Evolutionary conservation across 169 alveolate species (phyloP), one percentile per base, ranked within the genome.

Genomic region (Babesia sp.): DNA sequence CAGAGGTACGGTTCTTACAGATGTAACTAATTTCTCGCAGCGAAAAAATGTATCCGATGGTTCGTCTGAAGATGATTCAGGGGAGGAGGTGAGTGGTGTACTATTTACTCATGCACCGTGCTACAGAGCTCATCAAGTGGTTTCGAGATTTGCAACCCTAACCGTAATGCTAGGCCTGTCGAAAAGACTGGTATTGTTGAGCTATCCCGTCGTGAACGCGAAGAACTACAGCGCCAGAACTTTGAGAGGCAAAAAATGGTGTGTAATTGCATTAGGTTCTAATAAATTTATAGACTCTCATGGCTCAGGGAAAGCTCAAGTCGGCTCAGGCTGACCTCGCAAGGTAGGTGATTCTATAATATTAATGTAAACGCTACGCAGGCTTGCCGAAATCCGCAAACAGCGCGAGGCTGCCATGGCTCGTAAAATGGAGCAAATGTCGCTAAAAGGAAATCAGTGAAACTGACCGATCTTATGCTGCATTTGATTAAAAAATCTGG

Each of bases 141-240:
- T 12, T 45, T 81, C 36, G 85, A 71, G 42, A 28, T 71, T 20
- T 61, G 46, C 67, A 81, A 81, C 67, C 89, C 85, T 24, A 81
- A 81, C 67, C 76, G 72, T 20, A 71, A 44, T 18, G 45, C 59
- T 6, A 50, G 70, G 22, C 44, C 70, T 3, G 36, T 81, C 0
- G 89, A 81, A 41, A 81, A 81, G 57, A 81, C 89, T 16, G 88
- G 88, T 22, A 33, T 80, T 5, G 81, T 73, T 12, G 89, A 81
- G 44, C 73, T 81, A 37, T 71, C 85, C 33, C 36, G 89, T 24
- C 44, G 89, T 1, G 89, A 81, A 54, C 41, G 85, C 11, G 89
- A 81, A 60, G 89, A 81, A 42, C 71, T 81, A 36, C 42, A 71
- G 70, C 73, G 89, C 22, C 89, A 81, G 41, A 63, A 66, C 28